Percentiles rank a stretch among this genome's conserved stretches.
Conservation (phyloP, 305 asterid species). For the Solanum hybrid region DNA sequence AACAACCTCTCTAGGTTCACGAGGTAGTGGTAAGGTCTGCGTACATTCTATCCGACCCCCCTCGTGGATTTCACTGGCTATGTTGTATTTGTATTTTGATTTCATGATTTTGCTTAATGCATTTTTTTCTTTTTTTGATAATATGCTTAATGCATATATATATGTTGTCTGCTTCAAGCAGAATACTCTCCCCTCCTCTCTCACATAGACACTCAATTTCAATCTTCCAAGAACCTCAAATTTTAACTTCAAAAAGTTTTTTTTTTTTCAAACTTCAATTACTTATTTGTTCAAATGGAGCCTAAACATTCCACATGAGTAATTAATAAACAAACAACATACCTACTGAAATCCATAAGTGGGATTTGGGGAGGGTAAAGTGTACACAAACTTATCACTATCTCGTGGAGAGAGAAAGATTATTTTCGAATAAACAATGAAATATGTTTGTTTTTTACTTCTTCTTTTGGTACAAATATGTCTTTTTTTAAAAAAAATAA, state of each 20-base stretch:
- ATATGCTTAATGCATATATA: neutral
- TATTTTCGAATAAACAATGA: neutral
- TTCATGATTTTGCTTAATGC: neutral
- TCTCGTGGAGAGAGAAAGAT: rapidly evolving
- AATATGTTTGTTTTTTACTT: neutral
- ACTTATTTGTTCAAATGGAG: neutral
- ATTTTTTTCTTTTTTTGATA: no score
- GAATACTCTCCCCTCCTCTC: neutral
- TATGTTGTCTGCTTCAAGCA: neutral
- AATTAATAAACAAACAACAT: neutral
- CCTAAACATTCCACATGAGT: neutral
- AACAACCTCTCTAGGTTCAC: neutral
- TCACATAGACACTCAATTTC: neutral
- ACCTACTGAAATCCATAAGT: rapidly evolving
- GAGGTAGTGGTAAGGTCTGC: neutral
- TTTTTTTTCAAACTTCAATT: neutral
- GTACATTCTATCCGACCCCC: neutral
- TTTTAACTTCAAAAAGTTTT: neutral
- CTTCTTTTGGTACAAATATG: neutral
- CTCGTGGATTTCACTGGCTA: neutral
- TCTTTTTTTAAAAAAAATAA: neutral
- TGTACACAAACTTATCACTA: no score
- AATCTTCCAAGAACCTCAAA: neutral
- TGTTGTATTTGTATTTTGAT: neutral
- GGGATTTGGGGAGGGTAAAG: neutral